Conservation (phyloP, 768 basidiomycete species). For the Kondoa malvinella region DNA sequence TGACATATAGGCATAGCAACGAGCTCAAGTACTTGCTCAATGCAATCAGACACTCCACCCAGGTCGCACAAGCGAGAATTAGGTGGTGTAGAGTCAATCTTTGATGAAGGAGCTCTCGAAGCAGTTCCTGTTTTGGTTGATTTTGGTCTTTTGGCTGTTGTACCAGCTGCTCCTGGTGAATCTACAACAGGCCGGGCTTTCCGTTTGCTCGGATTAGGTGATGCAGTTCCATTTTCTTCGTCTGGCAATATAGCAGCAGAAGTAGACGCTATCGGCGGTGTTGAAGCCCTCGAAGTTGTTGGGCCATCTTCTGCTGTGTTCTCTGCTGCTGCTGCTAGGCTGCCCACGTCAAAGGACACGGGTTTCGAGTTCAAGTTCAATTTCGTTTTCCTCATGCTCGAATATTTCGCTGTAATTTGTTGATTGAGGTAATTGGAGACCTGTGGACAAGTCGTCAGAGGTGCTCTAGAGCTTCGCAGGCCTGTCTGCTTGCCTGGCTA, state of each 20-base stretch:
- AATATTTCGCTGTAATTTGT: neutral
- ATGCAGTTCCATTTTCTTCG: neutral
- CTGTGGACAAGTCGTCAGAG: neutral
- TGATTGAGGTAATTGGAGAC: neutral
- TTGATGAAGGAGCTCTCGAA: neutral
- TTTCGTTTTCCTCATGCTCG: neutral
- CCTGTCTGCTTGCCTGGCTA: neutral
- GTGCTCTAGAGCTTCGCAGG: neutral
- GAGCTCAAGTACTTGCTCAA: slow-evolving; percentile 89
- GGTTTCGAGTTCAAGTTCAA: neutral
- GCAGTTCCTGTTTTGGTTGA: neutral
- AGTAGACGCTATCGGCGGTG: neutral
- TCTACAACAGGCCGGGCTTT: neutral
- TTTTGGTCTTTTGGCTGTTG: neutral
- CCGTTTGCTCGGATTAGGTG: neutral
- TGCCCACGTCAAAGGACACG: neutral
- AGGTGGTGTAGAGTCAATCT: slow-evolving; percentile 39
- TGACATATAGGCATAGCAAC: slow-evolving; percentile 88
- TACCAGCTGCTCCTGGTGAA: neutral
- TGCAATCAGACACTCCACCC: slow-evolving; percentile 66
- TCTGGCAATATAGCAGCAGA: neutral
- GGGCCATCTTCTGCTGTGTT: neutral
- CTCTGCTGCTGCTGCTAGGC: neutral
- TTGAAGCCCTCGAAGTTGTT: neutral
- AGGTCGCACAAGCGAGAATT: slow-evolving; percentile 60